These are phyloP conservation scores for Austroboletus niveus DNA, from an alignment of 1,284 basidiomycete genomes.

Conservation along the genomic window DNA sequence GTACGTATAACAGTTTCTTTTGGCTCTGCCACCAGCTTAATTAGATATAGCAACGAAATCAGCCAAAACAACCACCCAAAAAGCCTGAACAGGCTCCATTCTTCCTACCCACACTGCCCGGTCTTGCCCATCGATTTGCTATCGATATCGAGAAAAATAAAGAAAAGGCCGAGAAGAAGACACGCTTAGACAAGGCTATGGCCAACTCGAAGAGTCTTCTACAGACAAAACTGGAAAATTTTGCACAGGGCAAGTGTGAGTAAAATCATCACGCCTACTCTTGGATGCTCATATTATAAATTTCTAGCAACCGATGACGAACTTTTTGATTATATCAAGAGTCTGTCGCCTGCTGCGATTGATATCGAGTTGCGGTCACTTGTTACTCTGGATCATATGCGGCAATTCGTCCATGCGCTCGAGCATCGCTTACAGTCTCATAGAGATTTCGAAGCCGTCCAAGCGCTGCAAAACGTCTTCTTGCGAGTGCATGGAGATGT, in stretches of 20 bases:
- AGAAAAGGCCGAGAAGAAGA: slow-evolving; percentile 43
- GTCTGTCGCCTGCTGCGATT: slow-evolving; percentile 85
- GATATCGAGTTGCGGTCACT: slow-evolving; percentile 90
- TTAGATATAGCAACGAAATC: slow-evolving; percentile 82
- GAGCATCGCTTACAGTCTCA: slow-evolving; percentile 72
- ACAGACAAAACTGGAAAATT: slow-evolving; percentile 59
- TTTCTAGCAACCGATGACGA: slow-evolving; percentile 52
- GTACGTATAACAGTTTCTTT: slow-evolving; percentile 38
- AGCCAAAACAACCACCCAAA: slow-evolving; percentile 94
- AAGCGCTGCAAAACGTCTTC: slow-evolving; percentile 85
- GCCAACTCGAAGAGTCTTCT: slow-evolving; percentile 71
- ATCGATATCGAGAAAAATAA: slow-evolving; percentile 43
- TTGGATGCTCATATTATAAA: slow-evolving; percentile 1
- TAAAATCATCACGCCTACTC: neutral
- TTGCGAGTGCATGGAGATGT: slow-evolving; percentile 83
- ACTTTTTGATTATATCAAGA: slow-evolving; percentile 87
- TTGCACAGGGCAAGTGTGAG: slow-evolving; percentile 71
- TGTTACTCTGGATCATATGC: slow-evolving; percentile 62
- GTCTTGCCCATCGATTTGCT: slow-evolving; percentile 79
- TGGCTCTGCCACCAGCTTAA: neutral
- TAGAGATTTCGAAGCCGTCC: slow-evolving; percentile 94
- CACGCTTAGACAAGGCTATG: slow-evolving; percentile 55
- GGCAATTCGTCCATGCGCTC: slow-evolving; percentile 74
- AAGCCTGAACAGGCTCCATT: slow-evolving; percentile 95
- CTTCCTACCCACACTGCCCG: slow-evolving; percentile 90